phyloP scores from a whole-genome alignment of 176 grass and related monocot genomes.

The Oryza coarctata region DNA sequence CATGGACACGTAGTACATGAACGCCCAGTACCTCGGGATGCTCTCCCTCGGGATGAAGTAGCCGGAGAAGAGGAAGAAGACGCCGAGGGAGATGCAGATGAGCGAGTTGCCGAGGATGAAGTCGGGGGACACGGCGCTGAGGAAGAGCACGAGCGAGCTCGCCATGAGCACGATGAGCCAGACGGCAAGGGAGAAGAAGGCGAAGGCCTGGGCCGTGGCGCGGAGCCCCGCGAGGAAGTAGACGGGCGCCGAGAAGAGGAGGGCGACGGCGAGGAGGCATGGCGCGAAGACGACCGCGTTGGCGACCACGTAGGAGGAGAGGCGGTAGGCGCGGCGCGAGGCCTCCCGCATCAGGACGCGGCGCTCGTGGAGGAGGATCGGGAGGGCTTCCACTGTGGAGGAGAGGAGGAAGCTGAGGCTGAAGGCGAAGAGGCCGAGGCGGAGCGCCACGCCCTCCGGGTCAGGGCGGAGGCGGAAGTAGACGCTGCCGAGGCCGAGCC shows the following conservation, averaged over 20 bases:
- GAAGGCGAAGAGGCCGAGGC: slow-evolving; percentile 91
- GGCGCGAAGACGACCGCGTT: slow-evolving; percentile 81
- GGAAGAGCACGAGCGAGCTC: slow-evolving; percentile 84
- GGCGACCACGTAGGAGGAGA: slow-evolving; percentile 79
- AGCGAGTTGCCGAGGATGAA: slow-evolving; percentile 86
- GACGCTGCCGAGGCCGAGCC: slow-evolving; percentile 76
- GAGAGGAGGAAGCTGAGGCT: slow-evolving; percentile 94
- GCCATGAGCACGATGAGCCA: slow-evolving; percentile 94
- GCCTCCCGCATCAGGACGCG: slow-evolving; percentile 86
- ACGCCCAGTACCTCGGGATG: slow-evolving; percentile 85
- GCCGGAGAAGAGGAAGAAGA: slow-evolving; percentile 95
- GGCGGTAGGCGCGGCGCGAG: slow-evolving; percentile 62
- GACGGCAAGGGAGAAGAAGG: slow-evolving; percentile 72
- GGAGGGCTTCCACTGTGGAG: slow-evolving; percentile 80
- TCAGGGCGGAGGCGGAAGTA: slow-evolving; percentile 53
- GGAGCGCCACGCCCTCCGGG: slow-evolving; percentile 57
- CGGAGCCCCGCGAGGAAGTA: slow-evolving; percentile 83
- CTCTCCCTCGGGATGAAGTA: slow-evolving; percentile 89
- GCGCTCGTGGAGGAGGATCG: slow-evolving; percentile 83
- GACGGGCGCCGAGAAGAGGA: slow-evolving; percentile 63
- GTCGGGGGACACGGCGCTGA: slow-evolving; percentile 73
- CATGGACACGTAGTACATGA: slow-evolving; percentile 94
- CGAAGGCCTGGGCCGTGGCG: slow-evolving; percentile 43
- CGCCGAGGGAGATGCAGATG: slow-evolving; percentile 72
- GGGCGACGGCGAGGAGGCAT: slow-evolving; percentile 70